Percentiles rank a stretch among this genome's conserved stretches.
phyloP scores from a whole-genome alignment of 306 rosid genomes.

The Vicia sativa region DNA sequence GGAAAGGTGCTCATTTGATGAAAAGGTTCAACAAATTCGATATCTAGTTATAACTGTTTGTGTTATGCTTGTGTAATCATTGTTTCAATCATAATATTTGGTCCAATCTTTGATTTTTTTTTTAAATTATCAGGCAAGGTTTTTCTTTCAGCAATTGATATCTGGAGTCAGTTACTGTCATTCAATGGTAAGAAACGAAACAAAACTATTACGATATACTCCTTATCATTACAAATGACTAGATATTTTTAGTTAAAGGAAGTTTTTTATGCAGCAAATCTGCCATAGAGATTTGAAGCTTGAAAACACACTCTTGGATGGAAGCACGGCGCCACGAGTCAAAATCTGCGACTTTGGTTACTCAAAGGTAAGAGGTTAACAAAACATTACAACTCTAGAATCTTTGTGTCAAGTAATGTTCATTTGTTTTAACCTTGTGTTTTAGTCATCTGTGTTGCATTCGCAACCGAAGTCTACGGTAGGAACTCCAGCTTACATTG shows the following conservation, averaged over 20 bases:
- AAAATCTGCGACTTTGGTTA: constrained; percentile 88
- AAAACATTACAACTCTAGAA: constrained; percentile 6
- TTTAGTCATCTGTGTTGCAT: constrained; percentile 73
- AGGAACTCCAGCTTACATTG: constrained; percentile 92
- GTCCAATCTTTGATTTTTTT: constrained; percentile 35
- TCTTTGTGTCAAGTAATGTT: constrained; percentile 21
- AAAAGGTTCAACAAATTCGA: constrained; percentile 1
- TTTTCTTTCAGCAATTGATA: constrained; percentile 89
- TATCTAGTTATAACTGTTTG: background rate
- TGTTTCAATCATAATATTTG: constrained; percentile 5
- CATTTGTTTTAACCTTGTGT: constrained; percentile 37
- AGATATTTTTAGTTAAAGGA: constrained; percentile 19
- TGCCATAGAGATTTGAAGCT: constrained; percentile 95
- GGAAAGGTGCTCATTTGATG: background rate
- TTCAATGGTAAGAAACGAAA: constrained; percentile 61
- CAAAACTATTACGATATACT: constrained; percentile 12
- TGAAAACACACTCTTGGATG: constrained; percentile 82
- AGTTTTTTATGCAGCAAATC: constrained; percentile 61
- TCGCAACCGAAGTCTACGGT: constrained; percentile 89
- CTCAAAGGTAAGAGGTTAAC: constrained; percentile 67
- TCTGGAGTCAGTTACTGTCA: constrained; percentile 92
- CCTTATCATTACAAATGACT: constrained; percentile 9
- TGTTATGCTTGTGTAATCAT: background rate
- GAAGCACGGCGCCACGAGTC: constrained; percentile 73
- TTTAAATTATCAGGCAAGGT: constrained; percentile 70